Percentiles rank a stretch among this genome's conserved stretches.
These are phyloP conservation scores for Mycocalia duriaeana DNA, from an alignment of 1,284 basidiomycete genomes.

Conservation along the genomic window DNA sequence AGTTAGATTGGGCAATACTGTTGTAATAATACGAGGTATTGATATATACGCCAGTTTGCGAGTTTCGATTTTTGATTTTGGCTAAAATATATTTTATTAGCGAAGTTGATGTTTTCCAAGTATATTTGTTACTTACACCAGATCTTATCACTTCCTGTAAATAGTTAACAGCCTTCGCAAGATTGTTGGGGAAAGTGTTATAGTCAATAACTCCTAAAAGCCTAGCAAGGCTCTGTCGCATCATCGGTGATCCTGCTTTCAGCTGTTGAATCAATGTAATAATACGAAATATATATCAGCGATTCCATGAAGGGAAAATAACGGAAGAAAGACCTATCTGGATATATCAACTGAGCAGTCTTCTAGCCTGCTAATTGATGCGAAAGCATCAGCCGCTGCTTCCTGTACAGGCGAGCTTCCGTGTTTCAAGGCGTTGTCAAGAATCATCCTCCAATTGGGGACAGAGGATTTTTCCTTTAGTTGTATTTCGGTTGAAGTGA, in stretches of 20 bases:
- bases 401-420: constrained; percentile 66
- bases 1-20: neutral
- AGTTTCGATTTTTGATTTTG: constrained; percentile 30
- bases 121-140: constrained; percentile 46
- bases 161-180: constrained; percentile 50
- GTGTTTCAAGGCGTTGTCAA: constrained; percentile 74
- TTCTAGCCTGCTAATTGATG: constrained; percentile 58
- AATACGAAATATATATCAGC: constrained; percentile 10
- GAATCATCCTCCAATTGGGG: constrained; percentile 61
- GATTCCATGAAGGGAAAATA: constrained; percentile 3
- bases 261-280: constrained; percentile 68
- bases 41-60: constrained; percentile 9
- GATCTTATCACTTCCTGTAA: constrained; percentile 55
- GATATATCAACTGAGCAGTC: constrained; percentile 60
- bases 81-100: too few relatives aligned
- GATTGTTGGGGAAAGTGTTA: constrained; percentile 43
- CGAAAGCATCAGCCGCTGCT: constrained; percentile 63
- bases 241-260: constrained; percentile 42
- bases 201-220: constrained; percentile 77
- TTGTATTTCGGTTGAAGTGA: constrained; percentile 54
- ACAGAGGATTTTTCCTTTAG: constrained; percentile 34
- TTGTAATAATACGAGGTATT: neutral
- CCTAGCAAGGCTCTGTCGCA: constrained; percentile 76
- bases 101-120: too few relatives aligned
- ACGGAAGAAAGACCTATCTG: constrained; percentile 59